These are phyloP conservation scores for Ceratocystis ficicola DNA, from an alignment of 2,329 filamentous ascomycete species.

Conservation along the genomic window DNA sequence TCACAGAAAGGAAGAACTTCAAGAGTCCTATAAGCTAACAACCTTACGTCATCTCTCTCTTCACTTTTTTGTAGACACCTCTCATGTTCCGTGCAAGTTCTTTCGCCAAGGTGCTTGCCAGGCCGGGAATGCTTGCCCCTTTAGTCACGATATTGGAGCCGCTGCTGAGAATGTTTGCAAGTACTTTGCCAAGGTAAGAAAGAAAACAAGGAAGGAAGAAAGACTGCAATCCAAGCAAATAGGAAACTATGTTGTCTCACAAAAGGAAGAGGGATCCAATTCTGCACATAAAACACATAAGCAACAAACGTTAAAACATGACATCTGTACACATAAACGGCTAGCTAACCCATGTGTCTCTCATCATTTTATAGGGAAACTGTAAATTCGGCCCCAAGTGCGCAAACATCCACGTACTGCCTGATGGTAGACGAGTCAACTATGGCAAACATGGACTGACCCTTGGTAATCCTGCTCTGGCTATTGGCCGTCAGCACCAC, in stretches of 20 bases:
- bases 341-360: not conserved
- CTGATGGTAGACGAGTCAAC: slow-evolving; percentile 86
- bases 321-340: not conserved
- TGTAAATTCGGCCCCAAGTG: slow-evolving; percentile 99
- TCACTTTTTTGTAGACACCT: slow-evolving; percentile 54
- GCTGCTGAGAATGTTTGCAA: slow-evolving; percentile 88
- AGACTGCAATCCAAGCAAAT: not conserved
- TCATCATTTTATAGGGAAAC: slow-evolving; percentile 54
- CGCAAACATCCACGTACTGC: slow-evolving; percentile 88
- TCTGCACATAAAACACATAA: not conserved
- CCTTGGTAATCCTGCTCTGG: slow-evolving; percentile 45
- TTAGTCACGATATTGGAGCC: slow-evolving; percentile 81
- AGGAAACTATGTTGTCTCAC: too few species aligned
- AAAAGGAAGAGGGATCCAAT: not conserved
- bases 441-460: slow-evolving; percentile 58
- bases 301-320: too few species aligned
- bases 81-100: slow-evolving; percentile 99
- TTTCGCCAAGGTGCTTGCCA: slow-evolving; percentile 93
- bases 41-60: not conserved
- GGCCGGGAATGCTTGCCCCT: slow-evolving; percentile 89
- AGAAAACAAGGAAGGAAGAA: not conserved
- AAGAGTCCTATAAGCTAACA: not conserved
- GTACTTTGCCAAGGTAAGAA: slow-evolving; percentile 85
- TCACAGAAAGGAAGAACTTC: too few species aligned
- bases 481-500: slow-evolving; percentile 36